phyloP scores from a whole-genome alignment of 1,139 yeast genomes.

The Nakaseomyces nivariensis region DNA sequence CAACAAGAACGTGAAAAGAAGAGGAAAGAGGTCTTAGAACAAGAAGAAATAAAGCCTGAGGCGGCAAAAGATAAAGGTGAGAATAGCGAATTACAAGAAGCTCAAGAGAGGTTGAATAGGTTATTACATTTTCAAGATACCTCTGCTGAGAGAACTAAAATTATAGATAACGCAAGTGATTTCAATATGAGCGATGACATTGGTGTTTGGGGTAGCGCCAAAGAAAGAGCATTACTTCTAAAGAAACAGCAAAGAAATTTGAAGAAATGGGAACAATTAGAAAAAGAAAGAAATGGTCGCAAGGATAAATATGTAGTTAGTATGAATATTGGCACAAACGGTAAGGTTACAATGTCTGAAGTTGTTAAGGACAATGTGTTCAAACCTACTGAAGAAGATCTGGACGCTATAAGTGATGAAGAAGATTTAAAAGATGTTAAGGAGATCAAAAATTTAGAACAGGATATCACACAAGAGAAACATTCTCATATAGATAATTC shows the following conservation, averaged over 20 bases:
- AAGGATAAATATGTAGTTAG: conserved; percentile 60
- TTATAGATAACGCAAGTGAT: conserved; percentile 90
- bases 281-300: conserved; percentile 54
- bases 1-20: conserved; percentile 25
- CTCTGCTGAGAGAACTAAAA: conserved; percentile 80
- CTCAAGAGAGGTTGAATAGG: conserved; percentile 63
- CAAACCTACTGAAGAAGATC: conserved; percentile 23
- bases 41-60: conserved; percentile 25
- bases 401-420: conserved; percentile 24
- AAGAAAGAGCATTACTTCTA: conserved; percentile 73
- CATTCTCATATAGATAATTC: conserved; percentile 25
- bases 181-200: conserved; percentile 86
- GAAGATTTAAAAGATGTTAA: conserved; percentile 24
- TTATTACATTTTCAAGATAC: conserved; percentile 74
- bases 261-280: conserved; percentile 50
- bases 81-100: conserved; percentile 46
- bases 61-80: conserved; percentile 30
- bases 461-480: conserved; percentile 29
- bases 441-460: conserved; percentile 31
- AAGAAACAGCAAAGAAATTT: conserved; percentile 73
- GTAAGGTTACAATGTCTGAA: conserved; percentile 43
- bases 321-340: conserved; percentile 63
- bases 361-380: conserved; percentile 13
- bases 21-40: conserved; percentile 14
- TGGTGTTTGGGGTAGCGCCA: conserved; percentile 87